phyloP scores from a whole-genome alignment of 2,329 filamentous ascomycete species.

The Ophiostoma sp. region DNA sequence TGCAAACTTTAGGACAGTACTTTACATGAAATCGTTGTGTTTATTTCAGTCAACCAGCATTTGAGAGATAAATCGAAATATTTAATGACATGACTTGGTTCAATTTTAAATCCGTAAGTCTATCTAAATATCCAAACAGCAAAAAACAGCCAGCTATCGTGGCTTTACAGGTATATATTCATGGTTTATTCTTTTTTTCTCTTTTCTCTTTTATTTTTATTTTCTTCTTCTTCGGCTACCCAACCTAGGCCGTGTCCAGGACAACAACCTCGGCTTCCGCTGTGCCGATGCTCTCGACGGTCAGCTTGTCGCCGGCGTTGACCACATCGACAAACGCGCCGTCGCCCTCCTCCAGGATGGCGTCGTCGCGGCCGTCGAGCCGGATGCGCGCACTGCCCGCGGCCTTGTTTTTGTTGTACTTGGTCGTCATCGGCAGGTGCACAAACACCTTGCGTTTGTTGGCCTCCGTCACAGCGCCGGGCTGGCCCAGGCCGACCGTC shows the following conservation, averaged over 20 bases:
- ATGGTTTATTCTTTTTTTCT: neutral
- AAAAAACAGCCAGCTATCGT: neutral
- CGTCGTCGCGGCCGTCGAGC: constrained; percentile 60
- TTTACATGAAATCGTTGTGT: no score
- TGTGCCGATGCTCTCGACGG: constrained; percentile 62
- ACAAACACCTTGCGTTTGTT: constrained; percentile 69
- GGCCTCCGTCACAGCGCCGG: constrained; percentile 44
- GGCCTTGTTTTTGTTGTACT: constrained; percentile 31
- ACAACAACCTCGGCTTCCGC: constrained; percentile 65
- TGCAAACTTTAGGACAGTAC: no score
- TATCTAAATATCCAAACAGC: no score
- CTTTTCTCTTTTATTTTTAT: neutral
- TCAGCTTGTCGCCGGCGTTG: constrained; percentile 58
- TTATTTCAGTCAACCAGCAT: no score
- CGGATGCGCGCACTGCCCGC: constrained; percentile 67
- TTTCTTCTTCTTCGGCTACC: neutral
- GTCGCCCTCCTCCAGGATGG: constrained; percentile 68
- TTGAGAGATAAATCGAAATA: no score
- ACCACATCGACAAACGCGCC: constrained; percentile 52
- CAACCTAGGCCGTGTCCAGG: constrained; percentile 53
- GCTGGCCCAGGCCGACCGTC: constrained; percentile 60
- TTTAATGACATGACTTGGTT: no score
- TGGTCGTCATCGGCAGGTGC: constrained; percentile 68
- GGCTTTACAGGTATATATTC: neutral
- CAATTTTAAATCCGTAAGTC: no score